Base-by-base conservation (phyloP, 192 early-diverging fungal genomes). In the Coemansia sp. region DNA sequence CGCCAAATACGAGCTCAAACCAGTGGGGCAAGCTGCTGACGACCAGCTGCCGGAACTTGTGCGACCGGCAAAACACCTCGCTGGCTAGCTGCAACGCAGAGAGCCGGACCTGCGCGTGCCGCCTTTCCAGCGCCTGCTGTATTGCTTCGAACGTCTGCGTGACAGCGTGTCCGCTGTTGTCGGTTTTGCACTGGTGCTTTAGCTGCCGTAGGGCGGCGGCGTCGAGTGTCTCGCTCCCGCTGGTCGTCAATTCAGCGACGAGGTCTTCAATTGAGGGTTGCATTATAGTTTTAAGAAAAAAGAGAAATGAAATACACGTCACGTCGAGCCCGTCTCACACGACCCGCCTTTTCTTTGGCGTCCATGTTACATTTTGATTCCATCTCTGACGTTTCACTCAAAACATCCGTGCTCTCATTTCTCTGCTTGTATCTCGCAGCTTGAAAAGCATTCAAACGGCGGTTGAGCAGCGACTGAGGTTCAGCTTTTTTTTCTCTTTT, bases 21-120 rank as follows among this genome's bases (percentile, higher is more conserved):
- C 87, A 74, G 8, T 70, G 62, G n/a, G 83, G 82, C 28, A 86
- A 80, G 25, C 79, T 73, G 2, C 65, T 64, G 1, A 80, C 67
- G 0, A 86, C 51, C 14, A 88, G 64, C 10, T 69, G 54, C 30
- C 88, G 82, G 62, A 90, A 86, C 25, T 64, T 65, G 60, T 90
- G 86, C 12, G 88, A 90, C 4, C 88, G 82, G 10, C 61, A 52
- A 54, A 90, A 90, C 5, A 90, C 64, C 59, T 82, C 81, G 45
- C 84, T 81, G 8, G 87, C 69, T 3, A 77, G 56, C 59, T 87
- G 86, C 12, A 85, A 54, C 27, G 81, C 70, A 12, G 85, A 82
- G n/a, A 81, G 79, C 6, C 88, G 86, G 27, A 86, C 81, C 77
- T 86, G 69, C 9, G 79, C 59, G 18, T 80, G 77, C 7, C 44